These are phyloP conservation scores for Silene noctiflora DNA, from an alignment of 179 eudicot genomes.

Conservation along the genomic window DNA sequence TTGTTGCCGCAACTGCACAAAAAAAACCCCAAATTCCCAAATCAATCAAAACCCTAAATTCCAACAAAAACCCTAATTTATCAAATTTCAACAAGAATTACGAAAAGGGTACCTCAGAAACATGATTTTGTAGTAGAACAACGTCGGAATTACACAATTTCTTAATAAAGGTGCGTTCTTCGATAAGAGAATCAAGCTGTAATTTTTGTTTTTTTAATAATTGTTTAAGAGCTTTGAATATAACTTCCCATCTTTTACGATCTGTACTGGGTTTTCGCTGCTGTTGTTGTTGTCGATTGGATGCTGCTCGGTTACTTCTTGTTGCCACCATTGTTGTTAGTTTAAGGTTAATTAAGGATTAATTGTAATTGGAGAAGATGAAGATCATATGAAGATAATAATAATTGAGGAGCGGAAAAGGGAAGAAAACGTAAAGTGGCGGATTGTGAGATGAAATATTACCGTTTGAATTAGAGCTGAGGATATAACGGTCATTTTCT, in stretches of 20 bases:
- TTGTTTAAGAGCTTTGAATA: conserved; percentile 41
- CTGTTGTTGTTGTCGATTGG: no score
- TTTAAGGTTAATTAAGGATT: not conserved
- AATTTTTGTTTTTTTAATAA: conserved; percentile 33
- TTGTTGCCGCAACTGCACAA: conserved; percentile 41
- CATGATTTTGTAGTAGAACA: conserved; percentile 24
- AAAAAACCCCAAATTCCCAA: not conserved
- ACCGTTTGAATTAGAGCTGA: not conserved
- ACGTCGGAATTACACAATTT: conserved; percentile 40
- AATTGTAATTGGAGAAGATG: not conserved
- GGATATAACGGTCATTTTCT: no score
- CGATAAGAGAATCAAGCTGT: conserved; percentile 36
- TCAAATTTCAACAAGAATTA: not conserved
- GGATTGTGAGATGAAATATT: not conserved
- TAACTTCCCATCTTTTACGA: conserved; percentile 39
- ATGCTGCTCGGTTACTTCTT: no score
- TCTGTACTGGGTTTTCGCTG: conserved; percentile 2
- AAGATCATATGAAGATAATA: not conserved
- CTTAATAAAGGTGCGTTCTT: conserved; percentile 37
- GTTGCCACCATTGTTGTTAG: conserved; percentile 4
- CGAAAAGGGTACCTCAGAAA: conserved; percentile 37
- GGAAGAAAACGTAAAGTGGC: not conserved
- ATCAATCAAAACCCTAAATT: conserved; percentile 15
- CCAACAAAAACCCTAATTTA: conserved; percentile 11
- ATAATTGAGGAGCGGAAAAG: not conserved